A percentile compares a stretch with the other conserved stretches of the same genome.
phyloP scores from a whole-genome alignment of 441 rosid species.

The Brassica balearica region DNA sequence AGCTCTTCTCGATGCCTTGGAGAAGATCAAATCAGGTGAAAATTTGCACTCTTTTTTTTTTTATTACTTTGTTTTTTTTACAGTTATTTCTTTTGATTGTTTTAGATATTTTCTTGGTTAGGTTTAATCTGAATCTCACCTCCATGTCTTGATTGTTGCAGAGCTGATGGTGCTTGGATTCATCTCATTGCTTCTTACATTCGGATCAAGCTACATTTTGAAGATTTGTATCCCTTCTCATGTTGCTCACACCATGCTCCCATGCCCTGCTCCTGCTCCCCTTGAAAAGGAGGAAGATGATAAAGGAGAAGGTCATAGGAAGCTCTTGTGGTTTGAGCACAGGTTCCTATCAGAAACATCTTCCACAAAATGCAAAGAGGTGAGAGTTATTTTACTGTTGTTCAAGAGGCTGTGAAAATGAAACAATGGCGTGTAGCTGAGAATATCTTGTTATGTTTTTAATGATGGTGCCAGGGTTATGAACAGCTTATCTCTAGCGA shows the following conservation, averaged over 20 bases:
- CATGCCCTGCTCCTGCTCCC: conserved; percentile 49
- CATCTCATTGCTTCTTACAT: conserved; percentile 85
- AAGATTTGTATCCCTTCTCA: conserved; percentile 67
- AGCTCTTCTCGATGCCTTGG: conserved; percentile 85
- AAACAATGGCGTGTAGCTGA: conserved; percentile 8
- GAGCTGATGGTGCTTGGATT: conserved; percentile 96
- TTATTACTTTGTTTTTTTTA: neutral
- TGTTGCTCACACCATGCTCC: conserved; percentile 73
- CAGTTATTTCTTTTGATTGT: neutral
- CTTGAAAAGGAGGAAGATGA: conserved; percentile 18
- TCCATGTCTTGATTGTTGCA: conserved; percentile 45
- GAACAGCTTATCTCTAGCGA: conserved; percentile 69
- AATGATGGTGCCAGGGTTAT: conserved; percentile 56
- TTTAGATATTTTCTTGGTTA: neutral
- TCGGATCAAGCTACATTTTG: conserved; percentile 67
- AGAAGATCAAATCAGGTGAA: conserved; percentile 92
- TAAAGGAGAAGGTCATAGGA: conserved; percentile 57
- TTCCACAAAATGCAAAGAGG: conserved; percentile 56
- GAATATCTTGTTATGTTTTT: conserved; percentile 5
- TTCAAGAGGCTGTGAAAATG: no score
- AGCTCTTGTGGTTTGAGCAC: conserved; percentile 62
- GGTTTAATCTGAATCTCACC: neutral
- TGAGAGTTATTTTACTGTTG: no score
- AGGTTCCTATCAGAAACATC: conserved; percentile 55
- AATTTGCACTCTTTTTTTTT: neutral